Evolutionary conservation across 2,329 filamentous ascomycete species (phyloP).

Genomic region (Drechslerella stenobrocha): DNA sequence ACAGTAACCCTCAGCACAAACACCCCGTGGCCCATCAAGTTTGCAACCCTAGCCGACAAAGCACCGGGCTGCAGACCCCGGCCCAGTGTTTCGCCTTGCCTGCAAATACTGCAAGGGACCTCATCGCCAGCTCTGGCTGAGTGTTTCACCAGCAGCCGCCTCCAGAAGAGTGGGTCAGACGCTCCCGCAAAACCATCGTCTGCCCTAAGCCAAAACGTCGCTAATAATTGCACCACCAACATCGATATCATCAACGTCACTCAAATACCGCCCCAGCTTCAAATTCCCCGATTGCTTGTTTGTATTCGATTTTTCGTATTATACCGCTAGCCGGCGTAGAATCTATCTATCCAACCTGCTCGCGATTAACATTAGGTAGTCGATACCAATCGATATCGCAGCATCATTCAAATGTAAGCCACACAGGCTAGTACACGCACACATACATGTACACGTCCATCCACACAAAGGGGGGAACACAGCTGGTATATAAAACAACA

Average conservation of each 20-base stretch:
- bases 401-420: constrained; percentile 4
- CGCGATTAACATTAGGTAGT: constrained; percentile 3
- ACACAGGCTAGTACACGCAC: neutral
- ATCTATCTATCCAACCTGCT: constrained; percentile 2
- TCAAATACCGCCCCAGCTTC: neutral
- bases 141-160: constrained; percentile 18
- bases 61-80: too few relatives aligned
- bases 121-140: constrained; percentile 8
- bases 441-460: constrained; percentile 18
- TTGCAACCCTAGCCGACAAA: too few relatives aligned
- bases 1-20: too few relatives aligned
- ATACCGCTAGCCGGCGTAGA: neutral
- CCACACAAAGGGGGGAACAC: too few relatives aligned
- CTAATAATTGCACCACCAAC: neutral
- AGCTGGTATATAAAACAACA: too few relatives aligned
- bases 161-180: constrained; percentile 32
- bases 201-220: constrained; percentile 8
- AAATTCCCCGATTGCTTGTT: neutral
- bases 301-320: neutral
- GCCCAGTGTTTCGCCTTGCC: neutral
- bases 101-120: neutral
- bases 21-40: too few relatives aligned
- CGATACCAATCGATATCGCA: too few relatives aligned
- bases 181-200: constrained; percentile 17
- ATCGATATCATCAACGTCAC: neutral